A percentile compares a stretch with the other conserved stretches of the same genome.
Evolutionary conservation across 345 rosid genomes (phyloP).

Genomic region (Ricinus communis): DNA sequence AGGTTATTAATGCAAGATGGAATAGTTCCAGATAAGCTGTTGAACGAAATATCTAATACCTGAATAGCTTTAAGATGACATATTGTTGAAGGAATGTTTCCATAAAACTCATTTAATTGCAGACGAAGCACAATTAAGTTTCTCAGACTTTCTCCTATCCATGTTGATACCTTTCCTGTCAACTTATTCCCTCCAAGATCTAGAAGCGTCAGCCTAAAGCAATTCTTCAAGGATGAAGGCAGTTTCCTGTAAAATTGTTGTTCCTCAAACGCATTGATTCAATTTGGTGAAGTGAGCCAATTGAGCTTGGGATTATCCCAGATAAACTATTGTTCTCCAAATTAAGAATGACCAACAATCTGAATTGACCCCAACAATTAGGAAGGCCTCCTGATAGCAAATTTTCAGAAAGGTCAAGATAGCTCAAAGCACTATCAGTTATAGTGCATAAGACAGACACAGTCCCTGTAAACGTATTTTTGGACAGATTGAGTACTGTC

Average conservation of each 20-base stretch:
- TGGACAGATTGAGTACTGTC: neutral
- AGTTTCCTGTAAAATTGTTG: neutral
- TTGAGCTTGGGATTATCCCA: neutral
- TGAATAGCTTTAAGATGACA: neutral
- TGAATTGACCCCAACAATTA: neutral
- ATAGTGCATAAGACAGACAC: neutral
- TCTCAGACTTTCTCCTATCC: neutral
- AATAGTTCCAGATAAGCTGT: conserved; percentile 1
- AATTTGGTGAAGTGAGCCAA: neutral
- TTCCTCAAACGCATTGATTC: neutral
- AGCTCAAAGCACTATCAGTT: neutral
- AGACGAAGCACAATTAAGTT: neutral
- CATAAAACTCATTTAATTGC: neutral
- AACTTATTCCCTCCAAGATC: neutral
- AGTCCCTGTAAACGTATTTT: conserved; percentile 1
- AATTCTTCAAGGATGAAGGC: neutral
- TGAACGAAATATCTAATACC: neutral
- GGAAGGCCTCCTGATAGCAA: neutral
- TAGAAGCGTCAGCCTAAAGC: neutral
- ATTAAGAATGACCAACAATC: neutral
- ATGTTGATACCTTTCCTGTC: neutral
- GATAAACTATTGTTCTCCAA: neutral
- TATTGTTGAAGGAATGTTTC: neutral
- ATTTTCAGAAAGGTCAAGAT: conserved; percentile 5
- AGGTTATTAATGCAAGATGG: conserved; percentile 1